Percentiles rank a stretch among this genome's conserved stretches.
Conservation (phyloP, 2,329 filamentous ascomycete genomes). For the Fusarium gaditjirri region DNA sequence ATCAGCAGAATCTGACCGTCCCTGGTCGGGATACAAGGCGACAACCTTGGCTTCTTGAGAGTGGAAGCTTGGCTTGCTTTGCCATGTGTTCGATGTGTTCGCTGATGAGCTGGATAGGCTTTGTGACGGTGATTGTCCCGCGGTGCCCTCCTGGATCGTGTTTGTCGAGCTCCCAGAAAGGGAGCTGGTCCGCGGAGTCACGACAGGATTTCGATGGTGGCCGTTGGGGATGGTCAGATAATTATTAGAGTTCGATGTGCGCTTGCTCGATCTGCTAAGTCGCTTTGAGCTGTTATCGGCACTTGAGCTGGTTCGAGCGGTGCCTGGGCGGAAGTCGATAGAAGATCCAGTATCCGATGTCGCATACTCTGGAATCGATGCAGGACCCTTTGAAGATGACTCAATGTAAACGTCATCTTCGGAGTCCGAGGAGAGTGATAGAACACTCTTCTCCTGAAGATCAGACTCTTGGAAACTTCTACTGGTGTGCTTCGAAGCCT, state of each 20-base stretch:
- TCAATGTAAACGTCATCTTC: slow-evolving; percentile 55
- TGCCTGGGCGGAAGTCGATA: slow-evolving; percentile 36
- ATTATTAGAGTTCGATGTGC: slow-evolving; percentile 54
- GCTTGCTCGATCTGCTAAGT: slow-evolving; percentile 51
- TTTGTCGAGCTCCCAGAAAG: slow-evolving; percentile 42
- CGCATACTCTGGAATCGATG: slow-evolving; percentile 42
- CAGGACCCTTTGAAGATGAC: slow-evolving; percentile 37
- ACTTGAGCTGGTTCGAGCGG: slow-evolving; percentile 39
- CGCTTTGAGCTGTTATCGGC: slow-evolving; percentile 41
- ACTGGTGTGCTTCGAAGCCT: slow-evolving; percentile 60
- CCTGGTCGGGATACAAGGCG: slow-evolving; percentile 49
- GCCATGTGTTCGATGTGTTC: slow-evolving; percentile 49
- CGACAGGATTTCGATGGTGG: slow-evolving; percentile 23
- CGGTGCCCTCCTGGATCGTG: slow-evolving; percentile 39
- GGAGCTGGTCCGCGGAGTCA: slow-evolving; percentile 40
- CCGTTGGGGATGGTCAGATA: slow-evolving; percentile 55
- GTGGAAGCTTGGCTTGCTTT: slow-evolving; percentile 46
- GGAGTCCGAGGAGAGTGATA: slow-evolving; percentile 68
- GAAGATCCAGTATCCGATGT: slow-evolving; percentile 40
- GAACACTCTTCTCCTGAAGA: slow-evolving; percentile 64
- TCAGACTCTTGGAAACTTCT: slow-evolving; percentile 62
- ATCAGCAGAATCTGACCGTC: slow-evolving; percentile 39
- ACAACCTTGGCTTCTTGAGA: slow-evolving; percentile 55
- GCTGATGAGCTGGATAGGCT: slow-evolving; percentile 54
- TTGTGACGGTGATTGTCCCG: slow-evolving; percentile 39